These are phyloP conservation scores for Nadsonia commutata DNA, from an alignment of 1,139 yeast species.

Conservation along the genomic window DNA sequence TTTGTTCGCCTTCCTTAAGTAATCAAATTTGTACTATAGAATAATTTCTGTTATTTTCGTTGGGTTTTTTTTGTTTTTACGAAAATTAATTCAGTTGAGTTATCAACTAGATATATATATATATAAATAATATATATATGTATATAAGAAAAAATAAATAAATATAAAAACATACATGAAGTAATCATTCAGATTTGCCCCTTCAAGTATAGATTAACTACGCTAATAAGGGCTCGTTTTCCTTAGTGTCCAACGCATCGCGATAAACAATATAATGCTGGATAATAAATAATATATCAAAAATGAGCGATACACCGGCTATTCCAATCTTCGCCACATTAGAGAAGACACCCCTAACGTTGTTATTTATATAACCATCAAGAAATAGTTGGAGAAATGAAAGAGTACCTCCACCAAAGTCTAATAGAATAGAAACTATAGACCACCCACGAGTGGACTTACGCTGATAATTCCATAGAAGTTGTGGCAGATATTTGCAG, in stretches of 20 bases:
- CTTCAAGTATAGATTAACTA: too few relatives aligned
- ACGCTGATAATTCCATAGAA: conserved; percentile 36
- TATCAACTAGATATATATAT: too few relatives aligned
- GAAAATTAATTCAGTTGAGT: background rate
- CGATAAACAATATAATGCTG: conserved; percentile 17
- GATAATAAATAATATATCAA: conserved; percentile 20
- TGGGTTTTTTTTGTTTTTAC: background rate
- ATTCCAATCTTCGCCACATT: conserved; percentile 23
- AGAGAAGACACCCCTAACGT: conserved; percentile 20
- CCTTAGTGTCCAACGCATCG: background rate
- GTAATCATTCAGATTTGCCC: background rate
- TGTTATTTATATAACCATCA: conserved; percentile 21
- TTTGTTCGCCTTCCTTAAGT: too few relatives aligned
- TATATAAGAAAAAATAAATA: background rate
- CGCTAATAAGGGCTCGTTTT: conserved; percentile 2
- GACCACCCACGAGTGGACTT: conserved; percentile 46
- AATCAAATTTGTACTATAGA: conserved; percentile 1
- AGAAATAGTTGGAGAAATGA: conserved; percentile 35
- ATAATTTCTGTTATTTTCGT: background rate
- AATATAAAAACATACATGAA: background rate
- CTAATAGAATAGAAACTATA: conserved; percentile 34
- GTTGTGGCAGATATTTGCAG: conserved; percentile 49
- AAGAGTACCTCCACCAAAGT: conserved; percentile 39
- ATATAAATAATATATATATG: background rate
- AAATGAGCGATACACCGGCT: conserved; percentile 18